Evolutionary conservation across 2,329 filamentous ascomycete genomes (phyloP).

Genomic region (Epichloe uncinata): DNA sequence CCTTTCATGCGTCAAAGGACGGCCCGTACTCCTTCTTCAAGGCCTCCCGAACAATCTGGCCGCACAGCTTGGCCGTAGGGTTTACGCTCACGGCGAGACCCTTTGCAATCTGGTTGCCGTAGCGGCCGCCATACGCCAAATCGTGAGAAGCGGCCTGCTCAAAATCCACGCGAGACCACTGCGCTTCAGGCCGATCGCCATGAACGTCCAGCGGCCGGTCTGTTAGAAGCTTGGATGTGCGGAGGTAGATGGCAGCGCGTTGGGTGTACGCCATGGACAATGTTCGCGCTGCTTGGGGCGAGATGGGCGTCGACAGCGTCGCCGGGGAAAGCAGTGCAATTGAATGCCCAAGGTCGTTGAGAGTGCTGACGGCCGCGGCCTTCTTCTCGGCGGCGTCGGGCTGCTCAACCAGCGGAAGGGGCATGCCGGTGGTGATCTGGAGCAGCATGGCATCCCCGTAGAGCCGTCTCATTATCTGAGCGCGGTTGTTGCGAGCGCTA

Average conservation of each 20-base stretch:
- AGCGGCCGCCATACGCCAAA: constrained; percentile 50
- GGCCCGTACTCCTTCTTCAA: constrained; percentile 55
- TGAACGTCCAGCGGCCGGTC: constrained; percentile 26
- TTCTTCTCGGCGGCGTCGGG: constrained; percentile 24
- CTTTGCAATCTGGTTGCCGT: constrained; percentile 52
- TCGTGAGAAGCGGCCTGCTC: constrained; percentile 50
- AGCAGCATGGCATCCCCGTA: constrained; percentile 49
- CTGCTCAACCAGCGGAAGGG: constrained; percentile 28
- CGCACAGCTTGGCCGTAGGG: constrained; percentile 56
- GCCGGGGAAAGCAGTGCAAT: constrained; percentile 45
- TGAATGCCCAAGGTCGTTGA: constrained; percentile 43
- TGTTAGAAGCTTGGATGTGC: constrained; percentile 37
- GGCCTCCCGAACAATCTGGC: constrained; percentile 54
- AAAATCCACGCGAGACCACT: constrained; percentile 41
- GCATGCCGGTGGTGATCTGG: constrained; percentile 20
- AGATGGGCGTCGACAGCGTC: constrained; percentile 38
- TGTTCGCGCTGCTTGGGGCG: constrained; percentile 49
- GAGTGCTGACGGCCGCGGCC: constrained; percentile 25
- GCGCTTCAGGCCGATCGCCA: constrained; percentile 27
- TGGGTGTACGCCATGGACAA: constrained; percentile 61
- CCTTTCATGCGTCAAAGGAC: constrained; percentile 24
- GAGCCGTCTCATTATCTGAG: constrained; percentile 49
- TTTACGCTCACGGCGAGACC: constrained; percentile 51
- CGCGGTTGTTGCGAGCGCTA: constrained; percentile 61
- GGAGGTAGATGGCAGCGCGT: constrained; percentile 50